Evolutionary conservation across 768 basidiomycete genomes (phyloP).

Genomic region (Mycena floridula): DNA sequence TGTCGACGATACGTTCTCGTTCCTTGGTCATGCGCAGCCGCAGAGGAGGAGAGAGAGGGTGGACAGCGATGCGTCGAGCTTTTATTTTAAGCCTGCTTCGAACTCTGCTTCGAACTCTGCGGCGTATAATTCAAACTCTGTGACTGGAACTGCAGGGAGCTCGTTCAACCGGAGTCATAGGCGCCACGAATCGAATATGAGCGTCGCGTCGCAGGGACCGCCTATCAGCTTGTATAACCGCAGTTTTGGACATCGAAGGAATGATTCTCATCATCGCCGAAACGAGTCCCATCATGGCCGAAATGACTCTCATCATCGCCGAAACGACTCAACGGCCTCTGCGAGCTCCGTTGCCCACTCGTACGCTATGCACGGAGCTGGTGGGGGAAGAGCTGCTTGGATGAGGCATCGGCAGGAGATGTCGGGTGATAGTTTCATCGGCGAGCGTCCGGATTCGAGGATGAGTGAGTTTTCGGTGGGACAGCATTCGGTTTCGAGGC

Average conservation of each 20-base stretch:
- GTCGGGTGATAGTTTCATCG: conserved; percentile 62
- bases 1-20: conserved; percentile 74
- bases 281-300: not conserved
- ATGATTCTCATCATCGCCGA: conserved; percentile 27
- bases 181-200: conserved; percentile 58
- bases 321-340: conserved; percentile 56
- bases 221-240: conserved; percentile 73
- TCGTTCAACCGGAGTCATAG: conserved; percentile 45
- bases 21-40: conserved; percentile 33
- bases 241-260: conserved; percentile 37
- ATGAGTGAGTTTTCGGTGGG: too few species aligned
- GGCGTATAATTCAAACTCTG: too few species aligned
- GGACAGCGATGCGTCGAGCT: conserved; percentile 74
- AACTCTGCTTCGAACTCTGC: too few species aligned
- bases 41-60: conserved; percentile 44
- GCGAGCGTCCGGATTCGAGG: conserved; percentile 53
- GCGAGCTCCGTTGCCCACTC: conserved; percentile 51
- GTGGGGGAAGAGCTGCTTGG: conserved; percentile 54
- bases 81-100: conserved; percentile 55
- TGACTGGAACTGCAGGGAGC: conserved; percentile 32
- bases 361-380: conserved; percentile 47
- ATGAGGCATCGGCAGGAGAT: conserved; percentile 47
- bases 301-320: conserved; percentile 26
- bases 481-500: too few species aligned
- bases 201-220: conserved; percentile 48